A percentile compares a stretch with the other conserved stretches of the same genome.
Conservation (phyloP, 2,329 filamentous ascomycete species). For the Beauveria brongniartii region DNA sequence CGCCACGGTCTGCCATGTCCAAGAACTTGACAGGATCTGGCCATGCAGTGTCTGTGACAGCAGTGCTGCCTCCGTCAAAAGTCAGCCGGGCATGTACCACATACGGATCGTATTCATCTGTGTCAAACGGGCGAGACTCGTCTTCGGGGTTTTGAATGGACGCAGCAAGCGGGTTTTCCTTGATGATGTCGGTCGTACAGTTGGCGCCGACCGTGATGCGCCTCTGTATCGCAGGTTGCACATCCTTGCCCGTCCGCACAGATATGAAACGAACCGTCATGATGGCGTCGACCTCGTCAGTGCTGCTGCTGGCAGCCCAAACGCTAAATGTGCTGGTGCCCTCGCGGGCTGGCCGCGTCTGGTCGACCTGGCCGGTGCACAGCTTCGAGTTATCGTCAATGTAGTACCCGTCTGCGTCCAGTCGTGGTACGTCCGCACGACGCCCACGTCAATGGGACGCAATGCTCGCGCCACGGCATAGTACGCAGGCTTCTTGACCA, state of each 20-base stretch:
- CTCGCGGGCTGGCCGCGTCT: conserved; percentile 27
- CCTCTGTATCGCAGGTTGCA: conserved; percentile 19
- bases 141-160: conserved; percentile 10
- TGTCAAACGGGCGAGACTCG: conserved; percentile 21
- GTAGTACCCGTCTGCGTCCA: conserved; percentile 28
- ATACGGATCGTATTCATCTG: conserved; percentile 33
- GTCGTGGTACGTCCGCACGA: conserved; percentile 35
- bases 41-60: conserved; percentile 47
- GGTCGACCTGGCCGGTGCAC: conserved; percentile 32
- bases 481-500: conserved; percentile 55
- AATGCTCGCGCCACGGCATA: conserved; percentile 48
- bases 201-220: conserved; percentile 26
- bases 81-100: conserved; percentile 39
- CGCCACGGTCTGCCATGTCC: conserved; percentile 35
- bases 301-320: conserved; percentile 32
- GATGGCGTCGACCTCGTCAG: conserved; percentile 18
- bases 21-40: conserved; percentile 56
- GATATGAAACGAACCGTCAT: conserved; percentile 33
- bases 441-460: conserved; percentile 50
- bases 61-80: conserved; percentile 25
- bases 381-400: conserved; percentile 15
- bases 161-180: conserved; percentile 13
- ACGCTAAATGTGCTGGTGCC: conserved; percentile 29
- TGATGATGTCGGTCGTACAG: conserved; percentile 29
- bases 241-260: conserved; percentile 29